phyloP scores from a whole-genome alignment of 78 protist genomes.

The Dictyostelium purpureum region DNA sequence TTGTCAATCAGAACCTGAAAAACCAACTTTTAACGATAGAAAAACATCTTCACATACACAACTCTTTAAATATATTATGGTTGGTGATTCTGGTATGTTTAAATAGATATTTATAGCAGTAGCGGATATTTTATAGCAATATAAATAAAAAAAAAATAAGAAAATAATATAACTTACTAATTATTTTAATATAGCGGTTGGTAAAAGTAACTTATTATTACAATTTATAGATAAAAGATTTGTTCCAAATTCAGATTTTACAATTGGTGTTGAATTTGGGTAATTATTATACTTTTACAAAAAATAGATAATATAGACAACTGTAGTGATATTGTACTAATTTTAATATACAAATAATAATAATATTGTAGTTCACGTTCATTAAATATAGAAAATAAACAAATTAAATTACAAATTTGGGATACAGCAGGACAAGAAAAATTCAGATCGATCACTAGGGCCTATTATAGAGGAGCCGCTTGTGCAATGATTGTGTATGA shows the following conservation, averaged over 20 bases:
- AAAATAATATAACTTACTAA: neutral
- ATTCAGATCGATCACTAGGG: constrained; percentile 98
- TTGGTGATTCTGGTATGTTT: constrained; percentile 82
- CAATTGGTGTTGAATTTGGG: constrained; percentile 99
- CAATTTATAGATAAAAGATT: constrained; percentile 98
- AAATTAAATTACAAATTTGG: constrained; percentile 99
- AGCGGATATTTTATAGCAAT: neutral
- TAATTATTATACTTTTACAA: neutral
- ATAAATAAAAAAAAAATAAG: neutral
- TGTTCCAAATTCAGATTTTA: constrained; percentile 97
- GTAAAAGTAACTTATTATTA: constrained; percentile 96
- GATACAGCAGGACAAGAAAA: constrained; percentile 96
- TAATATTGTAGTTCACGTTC: constrained; percentile 82
- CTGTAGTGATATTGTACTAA: neutral
- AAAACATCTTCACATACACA: constrained; percentile 50
- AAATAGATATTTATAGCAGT: neutral
- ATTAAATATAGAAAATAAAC: constrained; percentile 90
- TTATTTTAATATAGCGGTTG: constrained; percentile 84
- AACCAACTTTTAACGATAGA: constrained; percentile 27
- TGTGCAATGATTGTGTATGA: constrained; percentile 90
- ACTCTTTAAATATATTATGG: constrained; percentile 82
- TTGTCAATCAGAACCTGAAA: neutral
- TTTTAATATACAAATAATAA: neutral
- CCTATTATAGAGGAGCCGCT: constrained; percentile 98
- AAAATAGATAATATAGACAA: neutral